Conservation (phyloP, 495 filamentous ascomycete genomes). For the Chaetomium cochliodes region DNA sequence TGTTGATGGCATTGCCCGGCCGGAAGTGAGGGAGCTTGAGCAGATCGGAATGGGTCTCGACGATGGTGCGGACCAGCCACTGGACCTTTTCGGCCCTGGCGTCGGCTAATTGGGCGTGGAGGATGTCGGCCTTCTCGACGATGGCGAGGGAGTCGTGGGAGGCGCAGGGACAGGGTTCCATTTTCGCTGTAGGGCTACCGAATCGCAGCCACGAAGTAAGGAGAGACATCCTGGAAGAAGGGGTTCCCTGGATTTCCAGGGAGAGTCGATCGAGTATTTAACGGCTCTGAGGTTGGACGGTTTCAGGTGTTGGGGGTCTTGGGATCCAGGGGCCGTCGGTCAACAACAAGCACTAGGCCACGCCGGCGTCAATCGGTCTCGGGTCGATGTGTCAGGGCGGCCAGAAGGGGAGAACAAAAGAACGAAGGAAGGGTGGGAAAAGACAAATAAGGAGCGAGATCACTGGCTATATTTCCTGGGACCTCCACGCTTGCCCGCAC, state of each 20-base stretch:
- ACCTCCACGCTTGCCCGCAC: neutral
- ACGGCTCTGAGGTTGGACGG: neutral
- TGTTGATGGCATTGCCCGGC: constrained; percentile 28
- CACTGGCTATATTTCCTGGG: neutral
- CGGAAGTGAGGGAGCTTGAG: constrained; percentile 23
- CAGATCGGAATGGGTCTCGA: constrained; percentile 27
- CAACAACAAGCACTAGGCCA: neutral
- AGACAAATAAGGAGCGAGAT: neutral
- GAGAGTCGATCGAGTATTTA: neutral
- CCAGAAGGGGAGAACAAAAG: neutral
- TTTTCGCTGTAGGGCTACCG: constrained; percentile 16
- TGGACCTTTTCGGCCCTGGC: constrained; percentile 18
- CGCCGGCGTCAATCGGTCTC: neutral
- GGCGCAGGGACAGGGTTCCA: constrained; percentile 15
- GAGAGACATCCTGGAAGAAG: constrained; percentile 14
- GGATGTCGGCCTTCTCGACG: constrained; percentile 28
- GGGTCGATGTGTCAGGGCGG: neutral
- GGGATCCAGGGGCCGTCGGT: neutral
- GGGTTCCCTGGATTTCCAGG: neutral
- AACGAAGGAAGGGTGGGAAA: neutral
- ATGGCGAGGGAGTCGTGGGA: constrained; percentile 28
- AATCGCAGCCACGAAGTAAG: constrained; percentile 27
- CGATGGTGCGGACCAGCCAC: constrained; percentile 20
- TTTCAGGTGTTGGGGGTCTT: no score
- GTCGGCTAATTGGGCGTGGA: constrained; percentile 16